A percentile compares a stretch with the other conserved stretches of the same genome.
Conservation (phyloP, 208 protist genomes). For the Acanthamoeba castellanii region DNA sequence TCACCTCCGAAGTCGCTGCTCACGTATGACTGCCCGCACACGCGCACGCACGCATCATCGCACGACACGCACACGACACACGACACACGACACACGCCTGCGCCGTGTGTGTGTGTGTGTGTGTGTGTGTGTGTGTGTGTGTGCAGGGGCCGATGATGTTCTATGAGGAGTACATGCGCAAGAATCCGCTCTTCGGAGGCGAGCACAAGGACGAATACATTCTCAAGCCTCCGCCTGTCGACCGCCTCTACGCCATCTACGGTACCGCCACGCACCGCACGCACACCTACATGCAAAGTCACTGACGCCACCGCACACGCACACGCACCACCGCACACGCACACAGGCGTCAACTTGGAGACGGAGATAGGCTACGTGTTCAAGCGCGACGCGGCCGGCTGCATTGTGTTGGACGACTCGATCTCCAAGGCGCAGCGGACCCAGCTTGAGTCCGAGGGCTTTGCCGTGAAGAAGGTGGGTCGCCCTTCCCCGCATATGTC, state of each 20-base stretch:
- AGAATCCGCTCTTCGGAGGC: slow-evolving; percentile 47
- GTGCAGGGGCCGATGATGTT: background rate
- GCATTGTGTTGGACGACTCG: background rate
- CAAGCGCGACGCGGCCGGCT: background rate
- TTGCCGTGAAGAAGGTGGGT: background rate
- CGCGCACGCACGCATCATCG: too few relatives aligned
- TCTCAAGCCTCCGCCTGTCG: background rate
- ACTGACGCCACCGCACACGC: too few relatives aligned
- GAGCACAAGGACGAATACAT: background rate
- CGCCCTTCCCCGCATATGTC: too few relatives aligned
- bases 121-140: background rate
- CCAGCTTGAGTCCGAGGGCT: background rate
- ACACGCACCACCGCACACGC: too few relatives aligned
- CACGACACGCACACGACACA: too few relatives aligned
- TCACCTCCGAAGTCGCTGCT: background rate
- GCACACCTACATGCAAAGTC: too few relatives aligned
- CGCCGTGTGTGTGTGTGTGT: too few relatives aligned
- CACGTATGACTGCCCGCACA: background rate
- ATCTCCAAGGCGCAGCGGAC: background rate
- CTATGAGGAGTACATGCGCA: slow-evolving; percentile 24
- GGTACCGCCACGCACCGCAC: background rate
- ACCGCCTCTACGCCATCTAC: slow-evolving; percentile 42
- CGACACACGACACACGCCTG: background rate
- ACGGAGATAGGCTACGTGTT: slow-evolving; percentile 52
- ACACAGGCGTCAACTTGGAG: slow-evolving; percentile 17